A percentile compares a stretch with the other conserved stretches of the same genome.
Evolutionary conservation across 116 monocot genomes (phyloP).

Genomic region (Dioscorea cayenensis): DNA sequence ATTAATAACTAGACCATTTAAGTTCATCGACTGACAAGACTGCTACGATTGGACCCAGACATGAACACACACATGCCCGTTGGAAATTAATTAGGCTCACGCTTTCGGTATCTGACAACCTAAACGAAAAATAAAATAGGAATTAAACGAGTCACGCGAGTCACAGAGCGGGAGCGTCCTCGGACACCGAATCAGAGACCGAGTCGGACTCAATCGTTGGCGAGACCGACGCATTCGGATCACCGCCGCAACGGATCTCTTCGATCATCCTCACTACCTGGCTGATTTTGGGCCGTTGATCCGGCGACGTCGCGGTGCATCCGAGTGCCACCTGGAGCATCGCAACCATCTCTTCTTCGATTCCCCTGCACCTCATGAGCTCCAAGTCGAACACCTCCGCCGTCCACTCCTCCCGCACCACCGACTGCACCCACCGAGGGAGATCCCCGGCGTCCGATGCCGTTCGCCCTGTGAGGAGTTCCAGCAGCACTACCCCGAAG

Average conservation of each 20-base stretch:
- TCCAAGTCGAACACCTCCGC: conserved; percentile 92
- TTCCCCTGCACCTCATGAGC: conserved; percentile 85
- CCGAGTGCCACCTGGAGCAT: conserved; percentile 81
- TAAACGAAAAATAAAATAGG: neutral
- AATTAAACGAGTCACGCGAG: neutral
- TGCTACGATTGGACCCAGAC: too few species aligned
- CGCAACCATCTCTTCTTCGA: conserved; percentile 93
- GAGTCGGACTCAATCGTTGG: conserved; percentile 77
- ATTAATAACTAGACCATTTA: too few species aligned
- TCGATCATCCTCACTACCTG: conserved; percentile 78
- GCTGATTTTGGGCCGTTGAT: conserved; percentile 78
- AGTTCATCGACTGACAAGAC: too few species aligned
- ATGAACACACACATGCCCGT: too few species aligned
- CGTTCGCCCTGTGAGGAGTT: conserved; percentile 65
- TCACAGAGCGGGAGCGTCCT: conserved; percentile 12
- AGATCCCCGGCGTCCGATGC: conserved; percentile 20
- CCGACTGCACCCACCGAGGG: conserved; percentile 82
- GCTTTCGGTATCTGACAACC: too few species aligned
- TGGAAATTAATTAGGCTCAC: too few species aligned
- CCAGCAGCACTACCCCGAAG: conserved; percentile 79
- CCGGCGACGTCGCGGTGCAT: conserved; percentile 48
- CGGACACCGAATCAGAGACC: conserved; percentile 58
- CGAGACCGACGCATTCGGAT: conserved; percentile 15
- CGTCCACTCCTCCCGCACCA: conserved; percentile 94
- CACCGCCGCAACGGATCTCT: conserved; percentile 43